Percentiles rank a stretch among this genome's conserved stretches.
Conservation (phyloP, 495 filamentous ascomycete genomes). For the Xylaria telfairii region DNA sequence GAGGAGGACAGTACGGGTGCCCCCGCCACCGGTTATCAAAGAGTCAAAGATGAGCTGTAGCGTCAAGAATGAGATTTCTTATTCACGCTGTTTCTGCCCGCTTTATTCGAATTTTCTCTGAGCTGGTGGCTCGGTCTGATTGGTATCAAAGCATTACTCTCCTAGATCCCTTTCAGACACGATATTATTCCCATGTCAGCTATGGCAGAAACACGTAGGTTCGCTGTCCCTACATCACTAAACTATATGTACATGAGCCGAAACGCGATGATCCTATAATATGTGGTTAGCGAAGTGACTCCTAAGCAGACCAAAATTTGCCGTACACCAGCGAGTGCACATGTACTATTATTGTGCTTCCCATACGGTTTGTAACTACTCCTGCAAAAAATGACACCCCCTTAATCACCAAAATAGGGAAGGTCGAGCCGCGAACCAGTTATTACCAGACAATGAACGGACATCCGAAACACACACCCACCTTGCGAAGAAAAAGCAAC, state of each 20-base stretch:
- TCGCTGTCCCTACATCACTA: neutral
- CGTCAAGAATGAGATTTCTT: conserved; percentile 23
- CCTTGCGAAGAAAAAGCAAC: neutral
- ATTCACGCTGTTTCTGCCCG: conserved; percentile 7
- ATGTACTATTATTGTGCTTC: neutral
- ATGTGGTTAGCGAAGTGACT: neutral
- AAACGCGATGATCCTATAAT: neutral
- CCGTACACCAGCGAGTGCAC: neutral
- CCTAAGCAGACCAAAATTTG: neutral
- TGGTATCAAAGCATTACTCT: neutral
- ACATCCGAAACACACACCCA: neutral
- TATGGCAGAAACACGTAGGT: neutral
- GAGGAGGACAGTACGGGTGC: conserved; percentile 50
- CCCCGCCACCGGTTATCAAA: conserved; percentile 31
- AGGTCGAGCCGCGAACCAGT: neutral
- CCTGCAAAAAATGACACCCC: neutral
- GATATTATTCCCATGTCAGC: neutral
- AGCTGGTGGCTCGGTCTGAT: neutral
- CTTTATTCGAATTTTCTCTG: neutral
- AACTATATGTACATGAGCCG: neutral
- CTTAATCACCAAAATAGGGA: neutral
- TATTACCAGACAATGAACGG: neutral
- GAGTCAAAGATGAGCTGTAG: conserved; percentile 50
- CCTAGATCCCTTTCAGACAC: neutral
- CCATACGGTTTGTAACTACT: neutral